A percentile compares a stretch with the other conserved stretches of the same genome.
Evolutionary conservation across 495 filamentous ascomycete species (phyloP).

Genomic region (Alectoria sarmentosa): DNA sequence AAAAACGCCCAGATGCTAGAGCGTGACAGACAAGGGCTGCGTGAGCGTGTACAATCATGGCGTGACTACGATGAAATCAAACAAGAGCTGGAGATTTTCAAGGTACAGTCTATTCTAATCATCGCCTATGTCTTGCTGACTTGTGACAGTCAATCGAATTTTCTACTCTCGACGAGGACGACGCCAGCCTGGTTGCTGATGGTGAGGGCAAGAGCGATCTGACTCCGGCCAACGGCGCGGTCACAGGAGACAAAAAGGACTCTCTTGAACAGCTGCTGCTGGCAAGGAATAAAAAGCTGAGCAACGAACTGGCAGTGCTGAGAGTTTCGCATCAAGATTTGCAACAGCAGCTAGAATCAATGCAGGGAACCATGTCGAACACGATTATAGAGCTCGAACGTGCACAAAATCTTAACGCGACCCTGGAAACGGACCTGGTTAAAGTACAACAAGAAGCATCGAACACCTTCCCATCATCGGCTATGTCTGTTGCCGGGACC

Average conservation of each 20-base stretch:
- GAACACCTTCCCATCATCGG: slow-evolving; percentile 75
- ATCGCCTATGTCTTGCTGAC: slow-evolving; percentile 17
- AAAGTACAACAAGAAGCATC: slow-evolving; percentile 78
- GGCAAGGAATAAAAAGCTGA: slow-evolving; percentile 90
- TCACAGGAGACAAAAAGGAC: slow-evolving; percentile 59
- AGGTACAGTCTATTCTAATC: slow-evolving; percentile 38
- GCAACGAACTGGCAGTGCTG: slow-evolving; percentile 85
- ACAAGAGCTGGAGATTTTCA: slow-evolving; percentile 90
- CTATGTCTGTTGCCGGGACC: slow-evolving; percentile 88
- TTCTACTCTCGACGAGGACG: slow-evolving; percentile 80
- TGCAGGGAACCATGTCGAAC: slow-evolving; percentile 76
- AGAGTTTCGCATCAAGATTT: slow-evolving; percentile 93
- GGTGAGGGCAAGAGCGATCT: slow-evolving; percentile 28
- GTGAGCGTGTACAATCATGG: slow-evolving; percentile 76
- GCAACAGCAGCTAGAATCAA: slow-evolving; percentile 65
- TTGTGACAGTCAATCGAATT: slow-evolving; percentile 77
- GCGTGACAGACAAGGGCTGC: slow-evolving; percentile 63
- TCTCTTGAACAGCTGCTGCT: slow-evolving; percentile 85
- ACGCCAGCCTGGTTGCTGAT: slow-evolving; percentile 33
- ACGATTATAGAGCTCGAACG: slow-evolving; percentile 84
- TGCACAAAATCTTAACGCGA: slow-evolving; percentile 73
- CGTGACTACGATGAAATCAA: slow-evolving; percentile 95
- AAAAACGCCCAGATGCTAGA: slow-evolving; percentile 59
- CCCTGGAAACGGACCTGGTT: slow-evolving; percentile 86
- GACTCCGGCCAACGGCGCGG: slow-evolving; percentile 39